A percentile compares a stretch with the other conserved stretches of the same genome.
phyloP scores from a whole-genome alignment of 2,329 filamentous ascomycete genomes.

The Aspergillus pseudoglaucus region DNA sequence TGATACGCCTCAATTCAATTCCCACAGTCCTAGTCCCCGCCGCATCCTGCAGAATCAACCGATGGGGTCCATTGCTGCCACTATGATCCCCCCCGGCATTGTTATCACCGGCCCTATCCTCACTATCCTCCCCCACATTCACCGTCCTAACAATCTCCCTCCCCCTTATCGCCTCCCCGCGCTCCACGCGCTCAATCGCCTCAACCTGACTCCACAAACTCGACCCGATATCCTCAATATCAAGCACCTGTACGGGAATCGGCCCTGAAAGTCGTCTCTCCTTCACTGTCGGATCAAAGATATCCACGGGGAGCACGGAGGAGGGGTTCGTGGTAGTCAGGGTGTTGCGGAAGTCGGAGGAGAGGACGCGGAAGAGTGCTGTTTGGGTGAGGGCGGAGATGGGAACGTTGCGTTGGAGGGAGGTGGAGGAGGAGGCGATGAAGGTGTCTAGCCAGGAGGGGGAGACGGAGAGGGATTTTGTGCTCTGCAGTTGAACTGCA shows the following conservation, averaged over 20 bases:
- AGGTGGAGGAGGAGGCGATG: slow-evolving; percentile 48
- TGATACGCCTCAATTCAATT: slow-evolving; percentile 63
- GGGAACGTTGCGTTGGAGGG: slow-evolving; percentile 50
- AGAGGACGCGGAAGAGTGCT: slow-evolving; percentile 71
- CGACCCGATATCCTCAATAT: slow-evolving; percentile 73
- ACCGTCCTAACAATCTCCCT: slow-evolving; percentile 74
- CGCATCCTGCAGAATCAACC: slow-evolving; percentile 75
- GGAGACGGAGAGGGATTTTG: slow-evolving; percentile 50
- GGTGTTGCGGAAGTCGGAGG: slow-evolving; percentile 65
- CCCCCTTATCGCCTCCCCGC: slow-evolving; percentile 52
- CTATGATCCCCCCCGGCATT: slow-evolving; percentile 8
- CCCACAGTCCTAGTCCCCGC: slow-evolving; percentile 63
- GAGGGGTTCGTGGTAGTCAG: slow-evolving; percentile 43
- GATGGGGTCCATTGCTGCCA: slow-evolving; percentile 57
- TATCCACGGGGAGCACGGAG: slow-evolving; percentile 50
- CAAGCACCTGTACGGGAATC: slow-evolving; percentile 73
- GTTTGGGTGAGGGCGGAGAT: slow-evolving; percentile 69
- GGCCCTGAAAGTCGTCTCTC: slow-evolving; percentile 55
- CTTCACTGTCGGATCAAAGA: slow-evolving; percentile 48
- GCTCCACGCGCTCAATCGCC: slow-evolving; percentile 51
- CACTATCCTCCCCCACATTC: slow-evolving; percentile 45
- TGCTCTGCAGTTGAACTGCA: slow-evolving; percentile 49
- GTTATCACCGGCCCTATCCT: slow-evolving; percentile 19
- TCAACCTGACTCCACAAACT: slow-evolving; percentile 86
- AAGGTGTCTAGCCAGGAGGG: slow-evolving; percentile 60